Evolutionary conservation across 495 filamentous ascomycete genomes (phyloP), one percentile per base, ranked within the genome.

Genomic region (Penicillium turbatum): DNA sequence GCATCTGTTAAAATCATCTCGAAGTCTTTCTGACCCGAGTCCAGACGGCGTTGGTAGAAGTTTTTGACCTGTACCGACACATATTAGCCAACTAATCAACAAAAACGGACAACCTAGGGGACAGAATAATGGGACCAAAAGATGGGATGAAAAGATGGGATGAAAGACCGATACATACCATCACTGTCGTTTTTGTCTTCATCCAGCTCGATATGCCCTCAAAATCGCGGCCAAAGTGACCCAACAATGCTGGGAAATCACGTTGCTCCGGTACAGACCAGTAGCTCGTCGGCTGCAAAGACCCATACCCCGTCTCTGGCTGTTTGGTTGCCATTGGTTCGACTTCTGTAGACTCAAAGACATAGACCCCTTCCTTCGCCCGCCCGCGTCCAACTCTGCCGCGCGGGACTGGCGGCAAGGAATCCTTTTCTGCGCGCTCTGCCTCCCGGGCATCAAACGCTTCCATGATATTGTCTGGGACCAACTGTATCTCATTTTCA

Each of bases 221-320:
- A 78, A 90, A 98, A 69, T 97, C 88, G 4, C 88, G 90, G 44
- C 93, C 93, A 76, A 89, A 97, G 51, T 92, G 82, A 41, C 75
- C 82, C 38, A 97, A 74, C 46, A 92, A 71, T 24, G 76, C 78
- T 1, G 84, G 84, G 63, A 98, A 97, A 64, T 97, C 89, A 19
- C 75, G 83, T 29, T 86, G 81, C 67, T 98, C 93, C 2, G 88
- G 86, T 24, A 97, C 93, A 56, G 92, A 97, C 93, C 93, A 98
- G 69, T 98, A 98, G 65, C 93, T 97, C 2, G 90, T 95, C 6
- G 90, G 83, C 44, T 83, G 83, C 49, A 79, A 66, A 5, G 78
- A 73, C n/a, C 76, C 75, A 35, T 80, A 73, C 27, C 69, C 61
- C 57, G 63, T 57, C 49, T 66, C 71, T 24, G 56, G 50, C 48